Evolutionary conservation across 345 rosid species (phyloP).

Genomic region (Chamaenerion angustifolium): DNA sequence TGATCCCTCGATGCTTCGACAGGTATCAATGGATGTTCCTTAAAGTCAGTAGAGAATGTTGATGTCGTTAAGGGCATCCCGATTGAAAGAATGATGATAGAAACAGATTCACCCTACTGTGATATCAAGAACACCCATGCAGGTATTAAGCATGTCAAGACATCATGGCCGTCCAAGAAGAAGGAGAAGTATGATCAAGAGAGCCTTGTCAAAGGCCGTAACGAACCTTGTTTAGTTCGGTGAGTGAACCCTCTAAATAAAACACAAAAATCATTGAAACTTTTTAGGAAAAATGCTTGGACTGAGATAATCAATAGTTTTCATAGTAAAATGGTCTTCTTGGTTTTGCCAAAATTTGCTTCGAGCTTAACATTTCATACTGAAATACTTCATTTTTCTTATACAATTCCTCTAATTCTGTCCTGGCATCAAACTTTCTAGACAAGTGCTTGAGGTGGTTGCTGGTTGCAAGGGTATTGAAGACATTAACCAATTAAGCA

Average conservation of each 20-base stretch:
- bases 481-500: constrained; percentile 46
- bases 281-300: no score
- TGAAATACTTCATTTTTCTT: no score
- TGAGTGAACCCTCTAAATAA: constrained; percentile 18
- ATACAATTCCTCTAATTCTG: neutral
- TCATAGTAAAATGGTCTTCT: neutral
- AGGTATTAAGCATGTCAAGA: constrained; percentile 50
- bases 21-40: constrained; percentile 91
- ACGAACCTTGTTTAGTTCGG: constrained; percentile 92
- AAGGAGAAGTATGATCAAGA: constrained; percentile 80
- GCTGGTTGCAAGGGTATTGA: constrained; percentile 74
- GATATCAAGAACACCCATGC: constrained; percentile 83
- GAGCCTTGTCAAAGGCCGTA: constrained; percentile 70
- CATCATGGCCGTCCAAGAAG: constrained; percentile 79
- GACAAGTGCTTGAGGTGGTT: constrained; percentile 93
- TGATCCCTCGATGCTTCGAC: neutral
- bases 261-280: no score
- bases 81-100: constrained; percentile 85
- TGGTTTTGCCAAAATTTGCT: neutral
- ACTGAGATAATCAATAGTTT: no score
- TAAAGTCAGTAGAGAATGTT: constrained; percentile 75
- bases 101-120: constrained; percentile 97
- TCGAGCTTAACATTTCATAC: no score
- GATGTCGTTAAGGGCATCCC: constrained; percentile 64
- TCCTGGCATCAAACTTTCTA: constrained; percentile 6